Evolutionary conservation across 768 basidiomycete species (phyloP), one percentile per base, ranked within the genome.

Genomic region (Naematelia aurantialba): DNA sequence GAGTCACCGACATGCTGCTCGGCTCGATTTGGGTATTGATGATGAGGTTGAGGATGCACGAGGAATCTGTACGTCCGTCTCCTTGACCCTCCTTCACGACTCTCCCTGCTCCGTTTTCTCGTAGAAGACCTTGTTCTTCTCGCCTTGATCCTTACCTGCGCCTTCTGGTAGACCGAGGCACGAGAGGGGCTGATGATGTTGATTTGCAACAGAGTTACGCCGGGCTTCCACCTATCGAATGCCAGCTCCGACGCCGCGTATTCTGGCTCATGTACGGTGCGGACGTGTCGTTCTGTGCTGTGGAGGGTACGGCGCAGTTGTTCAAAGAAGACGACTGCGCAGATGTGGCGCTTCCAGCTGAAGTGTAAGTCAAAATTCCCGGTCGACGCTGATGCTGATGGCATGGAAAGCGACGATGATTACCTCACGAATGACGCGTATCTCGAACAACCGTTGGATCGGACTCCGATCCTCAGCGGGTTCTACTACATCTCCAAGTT

Each of bases 231-330:
- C 89, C 90, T 31, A 86, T 93, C 62, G 89, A 93, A 80, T 87
- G 85, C 61, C 89, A 92, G 76, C 83, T 92, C 14, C 81, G 90
- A n/a, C 83, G 91, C 55, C 81, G 91, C 56, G 84, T 84, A 27
- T 94, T 93, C 79, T 93, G 89, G 89, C 79, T 94, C 12, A 82
- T 91, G 34, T 92, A 91, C 70, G 89, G 88, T 74, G 91, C 89
- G 62, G 91, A 93, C 75, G 91, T 91, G 78, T 90, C 89, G 17
- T 88, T 87, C 86, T 87, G 88, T 49, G 53, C 59, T 10, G 50
- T 66, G 10, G 61, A 70, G 29, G 66, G 59, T 4, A 52, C 21
- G 17, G 59, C 59, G 1, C 39, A 59, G 21, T 63, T 57, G 22
- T 60, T 63, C 69, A 83, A 89, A 54, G 89, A 91, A 70, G 91